A percentile compares a stretch with the other conserved stretches of the same genome.
phyloP scores from a whole-genome alignment of 306 rosid genomes.

The Gastrolobium bilobum region DNA sequence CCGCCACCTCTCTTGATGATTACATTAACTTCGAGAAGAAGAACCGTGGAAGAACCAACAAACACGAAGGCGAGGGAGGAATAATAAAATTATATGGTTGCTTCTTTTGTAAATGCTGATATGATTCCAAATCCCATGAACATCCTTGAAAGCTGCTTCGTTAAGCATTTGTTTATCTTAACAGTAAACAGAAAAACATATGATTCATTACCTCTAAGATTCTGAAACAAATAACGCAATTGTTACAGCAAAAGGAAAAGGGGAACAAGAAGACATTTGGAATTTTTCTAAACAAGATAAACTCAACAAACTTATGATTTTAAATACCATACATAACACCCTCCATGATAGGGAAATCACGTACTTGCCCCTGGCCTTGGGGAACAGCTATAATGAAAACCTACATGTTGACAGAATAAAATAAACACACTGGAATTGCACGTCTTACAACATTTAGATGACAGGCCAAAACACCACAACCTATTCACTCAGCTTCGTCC shows the following conservation, averaged over 20 bases:
- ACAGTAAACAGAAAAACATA: not conserved
- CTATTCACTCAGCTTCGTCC: constrained; percentile 39
- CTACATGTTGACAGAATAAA: constrained; percentile 16
- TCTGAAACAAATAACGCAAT: not conserved
- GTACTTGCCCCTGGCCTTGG: constrained; percentile 22
- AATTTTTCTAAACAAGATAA: constrained; percentile 22
- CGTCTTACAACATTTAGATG: constrained; percentile 22
- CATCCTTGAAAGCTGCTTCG: not conserved
- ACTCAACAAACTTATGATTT: not conserved
- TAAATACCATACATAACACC: constrained; percentile 30
- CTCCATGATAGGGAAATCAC: constrained; percentile 28
- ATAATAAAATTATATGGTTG: not conserved
- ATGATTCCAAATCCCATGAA: not conserved
- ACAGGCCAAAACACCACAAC: constrained; percentile 34
- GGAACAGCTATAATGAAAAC: constrained; percentile 32
- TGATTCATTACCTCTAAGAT: not conserved
- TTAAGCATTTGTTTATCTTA: not conserved
- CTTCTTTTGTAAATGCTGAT: not conserved
- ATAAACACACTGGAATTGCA: constrained; percentile 27
- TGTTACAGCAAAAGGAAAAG: not conserved
- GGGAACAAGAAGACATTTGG: not conserved
- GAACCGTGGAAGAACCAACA: too few species aligned
- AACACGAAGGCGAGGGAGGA: too few species aligned
- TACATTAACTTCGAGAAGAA: too few species aligned
- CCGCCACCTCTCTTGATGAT: too few species aligned